Evolutionary conservation across 805 yeast genomes (phyloP).

Genomic region (Hanseniaspora occidentalis): DNA sequence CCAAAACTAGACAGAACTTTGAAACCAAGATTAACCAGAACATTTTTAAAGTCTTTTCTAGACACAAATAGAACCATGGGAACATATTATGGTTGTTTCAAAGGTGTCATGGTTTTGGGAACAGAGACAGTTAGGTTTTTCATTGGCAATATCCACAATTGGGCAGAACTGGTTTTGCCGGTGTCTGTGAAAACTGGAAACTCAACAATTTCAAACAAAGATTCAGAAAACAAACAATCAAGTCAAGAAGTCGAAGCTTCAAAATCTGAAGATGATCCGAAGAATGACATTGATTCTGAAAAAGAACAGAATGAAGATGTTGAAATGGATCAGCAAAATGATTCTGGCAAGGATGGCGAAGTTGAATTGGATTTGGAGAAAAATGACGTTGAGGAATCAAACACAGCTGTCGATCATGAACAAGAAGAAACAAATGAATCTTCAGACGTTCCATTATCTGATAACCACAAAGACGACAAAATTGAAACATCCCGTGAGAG

Average conservation of each 20-base stretch:
- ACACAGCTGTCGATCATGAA: background rate
- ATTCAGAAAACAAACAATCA: background rate
- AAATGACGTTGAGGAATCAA: background rate
- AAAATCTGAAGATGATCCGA: background rate
- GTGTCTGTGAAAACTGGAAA: constrained; percentile 1
- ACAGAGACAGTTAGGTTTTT: constrained; percentile 77
- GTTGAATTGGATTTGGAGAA: background rate
- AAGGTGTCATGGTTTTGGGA: constrained; percentile 76
- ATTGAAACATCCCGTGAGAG: too few relatives aligned
- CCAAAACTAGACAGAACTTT: constrained; percentile 80
- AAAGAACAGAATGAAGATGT: background rate
- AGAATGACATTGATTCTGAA: too few relatives aligned
- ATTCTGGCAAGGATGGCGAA: background rate
- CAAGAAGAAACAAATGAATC: constrained; percentile 12
- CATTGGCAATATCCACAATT: constrained; percentile 70
- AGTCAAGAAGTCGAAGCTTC: constrained; percentile 5
- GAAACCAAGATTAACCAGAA: constrained; percentile 88
- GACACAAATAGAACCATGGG: constrained; percentile 76
- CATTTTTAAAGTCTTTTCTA: constrained; percentile 79
- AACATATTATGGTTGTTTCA: constrained; percentile 83
- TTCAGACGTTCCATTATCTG: constrained; percentile 3
- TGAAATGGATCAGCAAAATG: constrained; percentile 3
- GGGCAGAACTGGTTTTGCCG: constrained; percentile 52
- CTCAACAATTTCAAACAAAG: constrained; percentile 9
- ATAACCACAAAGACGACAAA: too few relatives aligned